Evolutionary conservation across 2,329 filamentous ascomycete genomes (phyloP).

Genomic region (Colletotrichum sp.): DNA sequence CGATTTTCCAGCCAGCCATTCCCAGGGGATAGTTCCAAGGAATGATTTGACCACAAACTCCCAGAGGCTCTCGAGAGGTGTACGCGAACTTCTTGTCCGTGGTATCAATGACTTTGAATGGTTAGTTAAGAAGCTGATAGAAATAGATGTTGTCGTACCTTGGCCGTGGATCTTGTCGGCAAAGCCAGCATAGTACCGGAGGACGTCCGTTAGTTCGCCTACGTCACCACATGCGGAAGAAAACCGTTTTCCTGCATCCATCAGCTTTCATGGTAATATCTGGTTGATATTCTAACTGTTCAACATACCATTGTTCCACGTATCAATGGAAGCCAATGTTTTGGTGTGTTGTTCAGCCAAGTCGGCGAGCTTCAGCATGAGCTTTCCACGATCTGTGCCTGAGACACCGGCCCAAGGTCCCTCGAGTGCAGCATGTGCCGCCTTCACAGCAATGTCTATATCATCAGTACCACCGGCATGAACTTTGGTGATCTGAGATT

Average conservation of each 20-base stretch:
- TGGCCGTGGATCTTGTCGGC: background rate
- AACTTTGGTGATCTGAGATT: background rate
- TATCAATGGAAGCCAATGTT: background rate
- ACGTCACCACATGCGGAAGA: background rate
- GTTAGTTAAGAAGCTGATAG: background rate
- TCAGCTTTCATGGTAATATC: accelerated
- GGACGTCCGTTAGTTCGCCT: background rate
- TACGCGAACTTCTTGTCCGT: background rate
- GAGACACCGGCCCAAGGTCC: background rate
- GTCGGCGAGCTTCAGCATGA: background rate
- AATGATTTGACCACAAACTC: background rate
- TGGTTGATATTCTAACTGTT: too few species aligned
- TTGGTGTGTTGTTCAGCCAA: background rate
- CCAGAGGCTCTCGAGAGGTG: background rate
- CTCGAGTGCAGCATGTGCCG: background rate
- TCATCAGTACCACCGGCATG: background rate
- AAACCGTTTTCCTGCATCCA: background rate
- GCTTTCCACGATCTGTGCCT: background rate
- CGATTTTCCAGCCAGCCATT: background rate
- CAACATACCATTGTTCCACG: background rate
- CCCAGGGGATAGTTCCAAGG: background rate
- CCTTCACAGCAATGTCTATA: background rate
- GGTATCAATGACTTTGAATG: background rate
- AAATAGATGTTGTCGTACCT: background rate
- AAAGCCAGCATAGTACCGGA: background rate